Conservation (phyloP, 257 asterid genomes). For the Cordia subcordata region DNA sequence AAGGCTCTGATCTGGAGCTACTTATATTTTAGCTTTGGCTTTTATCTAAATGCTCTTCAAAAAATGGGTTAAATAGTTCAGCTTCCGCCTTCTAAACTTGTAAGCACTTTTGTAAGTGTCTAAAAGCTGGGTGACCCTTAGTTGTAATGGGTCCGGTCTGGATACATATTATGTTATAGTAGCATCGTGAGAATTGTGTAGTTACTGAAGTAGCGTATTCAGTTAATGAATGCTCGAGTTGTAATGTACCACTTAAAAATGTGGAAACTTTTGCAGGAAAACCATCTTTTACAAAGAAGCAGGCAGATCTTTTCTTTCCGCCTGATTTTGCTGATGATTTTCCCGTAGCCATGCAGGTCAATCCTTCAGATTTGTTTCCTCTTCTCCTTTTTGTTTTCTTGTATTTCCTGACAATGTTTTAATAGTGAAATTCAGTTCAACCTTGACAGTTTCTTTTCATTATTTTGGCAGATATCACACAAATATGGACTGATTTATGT, state of each 20-base stretch:
- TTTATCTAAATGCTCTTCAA: too few species aligned
- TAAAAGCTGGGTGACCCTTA: too few species aligned
- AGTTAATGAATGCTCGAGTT: not conserved
- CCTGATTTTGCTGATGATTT: constrained; percentile 98
- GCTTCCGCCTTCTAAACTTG: too few species aligned
- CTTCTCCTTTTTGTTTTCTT: not conserved
- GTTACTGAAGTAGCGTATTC: not conserved
- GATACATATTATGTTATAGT: too few species aligned
- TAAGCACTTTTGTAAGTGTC: too few species aligned
- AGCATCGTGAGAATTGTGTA: not conserved
- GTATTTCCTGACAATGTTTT: not conserved
- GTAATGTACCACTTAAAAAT: constrained; percentile 3
- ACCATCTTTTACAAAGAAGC: constrained; percentile 89
- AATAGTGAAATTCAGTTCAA: constrained; percentile 12
- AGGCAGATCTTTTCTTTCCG: constrained; percentile 97
- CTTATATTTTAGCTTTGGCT: too few species aligned
- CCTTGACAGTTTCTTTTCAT: constrained; percentile 7
- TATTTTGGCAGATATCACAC: constrained; percentile 78
- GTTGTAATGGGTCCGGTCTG: too few species aligned
- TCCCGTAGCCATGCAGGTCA: constrained; percentile 99
- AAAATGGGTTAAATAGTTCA: too few species aligned
- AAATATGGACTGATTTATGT: constrained; percentile 90
- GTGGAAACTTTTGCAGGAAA: constrained; percentile 53
- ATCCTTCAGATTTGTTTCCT: constrained; percentile 5
- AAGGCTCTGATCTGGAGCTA: too few species aligned